These are phyloP conservation scores for Berberis vulgaris DNA, from an alignment of 164 flowering plant genomes.

Conservation along the genomic window DNA sequence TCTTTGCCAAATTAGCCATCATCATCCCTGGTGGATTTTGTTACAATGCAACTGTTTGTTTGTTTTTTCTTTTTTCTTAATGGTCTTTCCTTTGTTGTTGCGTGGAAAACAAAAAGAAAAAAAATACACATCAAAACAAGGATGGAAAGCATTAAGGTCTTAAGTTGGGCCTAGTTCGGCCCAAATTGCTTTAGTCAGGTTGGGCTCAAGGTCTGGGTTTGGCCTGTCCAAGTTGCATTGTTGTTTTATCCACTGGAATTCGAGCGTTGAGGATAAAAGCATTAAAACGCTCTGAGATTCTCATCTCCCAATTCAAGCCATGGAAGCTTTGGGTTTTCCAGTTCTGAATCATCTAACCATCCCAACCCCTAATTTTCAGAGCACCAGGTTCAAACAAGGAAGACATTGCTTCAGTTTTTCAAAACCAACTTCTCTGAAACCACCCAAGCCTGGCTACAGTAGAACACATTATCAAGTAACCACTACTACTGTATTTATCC, in stretches of 20 bases:
- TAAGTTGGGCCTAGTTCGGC: too few relatives aligned
- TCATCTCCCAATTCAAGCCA: constrained; percentile 6
- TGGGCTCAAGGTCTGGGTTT: too few relatives aligned
- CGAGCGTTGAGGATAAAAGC: not conserved
- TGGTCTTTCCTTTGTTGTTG: too few relatives aligned
- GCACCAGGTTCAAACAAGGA: not conserved
- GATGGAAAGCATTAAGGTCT: too few relatives aligned
- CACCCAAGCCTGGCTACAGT: constrained; percentile 5
- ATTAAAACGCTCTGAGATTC: not conserved
- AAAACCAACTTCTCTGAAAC: constrained; percentile 4
- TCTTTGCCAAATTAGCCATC: not conserved
- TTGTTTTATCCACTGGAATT: not conserved
- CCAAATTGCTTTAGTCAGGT: too few relatives aligned
- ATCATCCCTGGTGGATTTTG: not conserved
- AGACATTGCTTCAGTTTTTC: constrained; percentile 2
- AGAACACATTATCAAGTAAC: constrained; percentile 4
- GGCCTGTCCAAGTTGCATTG: not conserved
- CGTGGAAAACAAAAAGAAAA: too few relatives aligned
- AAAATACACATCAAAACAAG: too few relatives aligned
- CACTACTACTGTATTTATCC: not conserved
- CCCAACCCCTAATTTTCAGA: constrained; percentile 3
- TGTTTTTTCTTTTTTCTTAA: too few relatives aligned
- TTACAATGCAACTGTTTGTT: too few relatives aligned
- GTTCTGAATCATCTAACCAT: constrained; percentile 17
- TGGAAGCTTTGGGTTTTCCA: constrained; percentile 37